Base-by-base conservation (phyloP, 805 yeast species). In the Suhomyces prunicola region DNA sequence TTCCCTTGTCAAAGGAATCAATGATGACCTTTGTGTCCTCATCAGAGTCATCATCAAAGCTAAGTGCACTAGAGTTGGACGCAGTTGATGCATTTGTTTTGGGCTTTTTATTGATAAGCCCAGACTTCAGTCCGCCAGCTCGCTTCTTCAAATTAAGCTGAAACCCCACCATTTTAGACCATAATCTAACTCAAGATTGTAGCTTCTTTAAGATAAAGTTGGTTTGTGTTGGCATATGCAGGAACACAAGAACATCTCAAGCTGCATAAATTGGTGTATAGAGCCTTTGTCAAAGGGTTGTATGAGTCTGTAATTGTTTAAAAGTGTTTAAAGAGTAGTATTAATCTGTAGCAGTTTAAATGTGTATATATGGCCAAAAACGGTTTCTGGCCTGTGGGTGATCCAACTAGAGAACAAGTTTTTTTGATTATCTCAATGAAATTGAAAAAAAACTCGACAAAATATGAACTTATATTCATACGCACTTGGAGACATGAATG, bases 1-100 rank as follows among this genome's bases (percentile, higher is more conserved):
- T 48, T n/a, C 47, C 48, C 36, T 44, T 46, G 40, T 67, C 71
- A 56, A 66, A 68, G 1, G 63, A 46, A 24, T 68, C 71, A 3
- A 68, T 67, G 12, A 39, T 22, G 5, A 44, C 52, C 24, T 50
- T 54, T 45, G 55, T 55, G 5, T 54, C 63, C 15, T 63, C 69
- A 22, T 61, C 65, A 27, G 60, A 68, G 6, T 61, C 55, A 7
- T 63, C 70, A 13, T 42, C 53, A 48, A 48, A 35, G n/a, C 40
- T 31, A 5, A 31, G 13, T 7, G 17, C 29, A 27, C 31, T 22
- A 7, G 31, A 9, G 12, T 31, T 15, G 22, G 22, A 40, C 8
- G 19, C 24, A 12, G 44, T 40, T 22, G 44, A 12, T 22, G 15
- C 27, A 31, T 39, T 51, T 4, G 13, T 44, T 19, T 29, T 50